phyloP scores from a whole-genome alignment of 192 early-diverging fungal species.

The Phlyctochytrium planicorne region DNA sequence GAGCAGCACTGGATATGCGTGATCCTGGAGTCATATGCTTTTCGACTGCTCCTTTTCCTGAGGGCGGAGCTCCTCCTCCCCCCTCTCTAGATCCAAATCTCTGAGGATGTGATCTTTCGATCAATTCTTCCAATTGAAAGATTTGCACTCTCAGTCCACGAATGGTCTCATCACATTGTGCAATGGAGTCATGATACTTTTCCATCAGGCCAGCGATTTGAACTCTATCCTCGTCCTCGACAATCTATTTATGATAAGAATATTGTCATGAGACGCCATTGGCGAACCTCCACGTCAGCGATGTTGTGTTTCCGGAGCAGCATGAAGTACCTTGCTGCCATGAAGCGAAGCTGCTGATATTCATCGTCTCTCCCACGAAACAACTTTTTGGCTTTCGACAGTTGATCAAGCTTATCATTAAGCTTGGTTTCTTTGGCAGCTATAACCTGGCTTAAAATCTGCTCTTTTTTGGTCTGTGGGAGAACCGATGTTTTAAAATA shows the following conservation, averaged over 20 bases:
- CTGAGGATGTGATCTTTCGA: too few species aligned
- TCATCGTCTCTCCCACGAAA: conserved; percentile 17
- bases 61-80: too few species aligned
- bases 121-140: conserved; percentile 24
- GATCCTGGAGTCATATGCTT: too few species aligned
- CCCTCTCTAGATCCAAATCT: too few species aligned
- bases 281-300: conserved; percentile 9
- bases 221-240: conserved; percentile 2
- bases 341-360: conserved; percentile 17
- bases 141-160: conserved; percentile 9
- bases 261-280: not conserved
- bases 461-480: too few species aligned
- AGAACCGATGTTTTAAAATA: too few species aligned
- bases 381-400: not conserved
- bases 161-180: conserved; percentile 25
- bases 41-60: too few species aligned
- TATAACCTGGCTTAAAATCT: too few species aligned
- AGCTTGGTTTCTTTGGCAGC: not conserved
- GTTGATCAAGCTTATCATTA: not conserved
- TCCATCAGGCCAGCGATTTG: not conserved
- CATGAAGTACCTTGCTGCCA: conserved; percentile 9
- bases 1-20: too few species aligned
- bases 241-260: not conserved
- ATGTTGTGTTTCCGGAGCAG: conserved; percentile 18
- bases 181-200: not conserved